These are phyloP conservation scores for Hemisphaericaspora xylanilytica DNA, from an alignment of 1,139 yeast species.

Conservation along the genomic window DNA sequence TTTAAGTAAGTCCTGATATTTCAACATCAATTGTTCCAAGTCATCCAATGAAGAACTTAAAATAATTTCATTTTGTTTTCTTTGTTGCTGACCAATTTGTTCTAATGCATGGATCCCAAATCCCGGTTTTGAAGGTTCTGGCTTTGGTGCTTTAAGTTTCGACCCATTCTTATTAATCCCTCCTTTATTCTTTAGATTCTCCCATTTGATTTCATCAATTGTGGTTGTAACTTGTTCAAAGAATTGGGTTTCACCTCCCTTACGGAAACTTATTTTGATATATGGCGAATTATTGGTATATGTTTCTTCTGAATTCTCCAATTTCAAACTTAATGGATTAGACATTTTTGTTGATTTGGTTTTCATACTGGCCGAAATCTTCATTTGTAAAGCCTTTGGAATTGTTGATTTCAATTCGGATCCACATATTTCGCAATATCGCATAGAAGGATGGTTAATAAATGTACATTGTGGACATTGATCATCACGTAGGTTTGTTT, in stretches of 20 bases:
- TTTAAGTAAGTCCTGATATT: conserved; percentile 70
- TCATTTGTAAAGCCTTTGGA: conserved; percentile 15
- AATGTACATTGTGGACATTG: conserved; percentile 84
- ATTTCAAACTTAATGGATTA: conserved; percentile 22
- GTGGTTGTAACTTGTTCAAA: conserved; percentile 38
- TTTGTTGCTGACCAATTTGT: conserved; percentile 52
- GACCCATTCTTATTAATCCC: conserved; percentile 41
- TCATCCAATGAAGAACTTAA: conserved; percentile 73
- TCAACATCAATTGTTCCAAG: conserved; percentile 69
- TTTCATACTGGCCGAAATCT: conserved; percentile 10
- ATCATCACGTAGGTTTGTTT: conserved; percentile 47
- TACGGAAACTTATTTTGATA: conserved; percentile 61
- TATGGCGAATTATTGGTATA: conserved; percentile 36
- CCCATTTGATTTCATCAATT: conserved; percentile 50
- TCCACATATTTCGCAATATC: conserved; percentile 86
- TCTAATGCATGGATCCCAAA: conserved; percentile 74
- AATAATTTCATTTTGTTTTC: conserved; percentile 60
- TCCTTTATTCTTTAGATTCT: conserved; percentile 32
- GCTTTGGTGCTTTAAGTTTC: conserved; percentile 18
- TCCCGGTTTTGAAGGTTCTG: conserved; percentile 4
- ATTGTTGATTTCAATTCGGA: conserved; percentile 39
- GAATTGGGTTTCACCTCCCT: conserved; percentile 55
- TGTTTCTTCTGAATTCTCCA: conserved; percentile 30
- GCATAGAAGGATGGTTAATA: conserved; percentile 75
- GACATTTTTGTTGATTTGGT: conserved; percentile 1